Percentiles rank a stretch among this genome's conserved stretches.
phyloP scores from a whole-genome alignment of 139 green algal genomes.

The Micromonas pusilla region DNA sequence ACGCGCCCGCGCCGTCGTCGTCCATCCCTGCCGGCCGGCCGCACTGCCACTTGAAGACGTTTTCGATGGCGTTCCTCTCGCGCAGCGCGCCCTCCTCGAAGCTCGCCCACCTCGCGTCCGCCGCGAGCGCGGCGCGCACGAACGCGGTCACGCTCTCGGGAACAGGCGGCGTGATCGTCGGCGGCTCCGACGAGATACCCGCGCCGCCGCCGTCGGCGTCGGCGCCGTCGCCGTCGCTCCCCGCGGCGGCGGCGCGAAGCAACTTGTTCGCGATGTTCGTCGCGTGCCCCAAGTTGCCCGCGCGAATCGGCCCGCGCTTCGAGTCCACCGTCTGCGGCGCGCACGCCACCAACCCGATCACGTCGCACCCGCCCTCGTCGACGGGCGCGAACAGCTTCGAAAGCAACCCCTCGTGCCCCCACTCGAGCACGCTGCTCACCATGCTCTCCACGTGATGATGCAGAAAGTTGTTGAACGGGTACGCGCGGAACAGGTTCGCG shows the following conservation, averaged over 20 bases:
- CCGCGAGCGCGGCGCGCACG: not conserved
- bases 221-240: not conserved
- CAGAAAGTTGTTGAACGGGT: constrained; percentile 47
- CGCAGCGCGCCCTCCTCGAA: not conserved
- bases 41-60: constrained; percentile 5
- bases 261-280: not conserved
- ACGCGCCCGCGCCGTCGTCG: not conserved
- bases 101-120: not conserved
- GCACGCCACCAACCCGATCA: not conserved
- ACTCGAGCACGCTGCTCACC: constrained; percentile 29
- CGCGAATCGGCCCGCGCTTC: not conserved
- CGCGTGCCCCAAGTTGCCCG: not conserved
- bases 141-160: not conserved
- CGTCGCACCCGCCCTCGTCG: constrained; percentile 24
- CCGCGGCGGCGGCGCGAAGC: no score
- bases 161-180: not conserved
- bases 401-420: constrained; percentile 28
- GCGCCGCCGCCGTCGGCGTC: not conserved
- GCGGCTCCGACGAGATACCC: not conserved
- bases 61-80: not conserved
- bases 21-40: constrained; percentile 3
- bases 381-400: constrained; percentile 34
- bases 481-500: constrained; percentile 29
- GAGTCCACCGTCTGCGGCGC: not conserved
- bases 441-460: constrained; percentile 47